These are phyloP conservation scores for Mycena galopus DNA, from an alignment of 768 basidiomycete genomes.

Conservation along the genomic window DNA sequence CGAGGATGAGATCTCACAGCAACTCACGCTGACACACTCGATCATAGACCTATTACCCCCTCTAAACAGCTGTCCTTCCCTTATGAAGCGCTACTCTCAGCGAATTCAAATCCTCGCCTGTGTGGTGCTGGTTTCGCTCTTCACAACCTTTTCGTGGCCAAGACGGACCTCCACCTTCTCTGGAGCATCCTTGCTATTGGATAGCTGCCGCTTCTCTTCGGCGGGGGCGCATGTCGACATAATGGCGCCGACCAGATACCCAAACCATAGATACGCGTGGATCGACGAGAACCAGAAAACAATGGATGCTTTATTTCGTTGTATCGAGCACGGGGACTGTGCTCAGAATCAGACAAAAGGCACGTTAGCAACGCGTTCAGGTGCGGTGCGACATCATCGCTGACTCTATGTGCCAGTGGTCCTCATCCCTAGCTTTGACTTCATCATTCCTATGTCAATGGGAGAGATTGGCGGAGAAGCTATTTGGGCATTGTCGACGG, in stretches of 20 bases:
- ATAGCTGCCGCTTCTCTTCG: too few species aligned
- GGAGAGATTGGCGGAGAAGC: conserved; percentile 46
- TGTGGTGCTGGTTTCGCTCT: too few species aligned
- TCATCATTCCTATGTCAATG: conserved; percentile 39
- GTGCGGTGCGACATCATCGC: background rate
- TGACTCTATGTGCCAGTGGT: conserved; percentile 37
- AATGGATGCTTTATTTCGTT: conserved; percentile 23
- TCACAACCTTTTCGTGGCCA: too few species aligned
- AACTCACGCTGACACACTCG: too few species aligned
- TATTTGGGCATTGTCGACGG: conserved; percentile 49
- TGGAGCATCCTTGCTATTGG: too few species aligned
- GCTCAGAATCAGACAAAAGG: conserved; percentile 49
- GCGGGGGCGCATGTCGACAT: conserved; percentile 10
- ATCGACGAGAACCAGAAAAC: conserved; percentile 15
- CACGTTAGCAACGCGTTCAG: background rate
- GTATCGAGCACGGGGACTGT: conserved; percentile 46
- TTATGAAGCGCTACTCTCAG: too few species aligned
- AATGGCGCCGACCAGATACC: conserved; percentile 9
- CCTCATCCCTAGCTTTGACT: conserved; percentile 45
- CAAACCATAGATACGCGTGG: conserved; percentile 5
- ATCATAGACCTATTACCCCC: too few species aligned
- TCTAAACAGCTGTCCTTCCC: too few species aligned
- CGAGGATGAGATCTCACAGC: too few species aligned
- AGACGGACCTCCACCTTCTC: too few species aligned
- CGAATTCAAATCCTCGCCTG: too few species aligned